phyloP scores from a whole-genome alignment of 345 rosid species.

The Reutealis trisperma region DNA sequence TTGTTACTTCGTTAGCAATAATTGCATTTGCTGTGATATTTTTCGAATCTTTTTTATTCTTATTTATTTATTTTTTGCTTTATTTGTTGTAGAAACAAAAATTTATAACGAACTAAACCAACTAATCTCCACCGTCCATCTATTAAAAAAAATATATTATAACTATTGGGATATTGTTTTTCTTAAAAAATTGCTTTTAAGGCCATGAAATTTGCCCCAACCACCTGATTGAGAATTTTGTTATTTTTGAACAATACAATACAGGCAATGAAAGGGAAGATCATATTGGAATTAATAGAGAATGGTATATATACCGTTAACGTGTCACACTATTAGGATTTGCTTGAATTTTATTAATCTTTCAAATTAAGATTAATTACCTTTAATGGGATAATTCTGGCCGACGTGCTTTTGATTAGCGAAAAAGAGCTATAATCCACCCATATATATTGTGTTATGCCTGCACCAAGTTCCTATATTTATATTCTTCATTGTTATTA shows the following conservation, averaged over 20 bases:
- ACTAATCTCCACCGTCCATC: slow-evolving; percentile 26
- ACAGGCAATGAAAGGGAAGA: neutral
- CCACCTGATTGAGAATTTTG: slow-evolving; percentile 4
- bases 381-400: neutral
- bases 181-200: neutral
- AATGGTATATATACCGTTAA: neutral
- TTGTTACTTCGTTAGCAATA: slow-evolving; percentile 4
- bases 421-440: neutral
- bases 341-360: no score
- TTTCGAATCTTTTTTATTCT: neutral
- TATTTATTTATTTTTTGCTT: slow-evolving; percentile 5
- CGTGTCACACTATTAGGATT: neutral
- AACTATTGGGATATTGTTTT: neutral
- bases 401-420: neutral
- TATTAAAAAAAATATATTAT: neutral
- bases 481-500: no score
- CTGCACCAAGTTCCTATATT: neutral
- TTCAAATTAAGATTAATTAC: neutral
- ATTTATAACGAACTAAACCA: slow-evolving; percentile 5
- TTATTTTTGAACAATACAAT: slow-evolving; percentile 1
- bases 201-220: neutral
- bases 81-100: slow-evolving; percentile 9
- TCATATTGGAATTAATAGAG: no score
- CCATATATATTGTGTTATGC: neutral
- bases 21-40: slow-evolving; percentile 4